Percentiles rank a stretch among this genome's conserved stretches.
These are phyloP conservation scores for Debaryomyces nepalensis DNA, from an alignment of 1,139 yeast genomes.

Conservation along the genomic window DNA sequence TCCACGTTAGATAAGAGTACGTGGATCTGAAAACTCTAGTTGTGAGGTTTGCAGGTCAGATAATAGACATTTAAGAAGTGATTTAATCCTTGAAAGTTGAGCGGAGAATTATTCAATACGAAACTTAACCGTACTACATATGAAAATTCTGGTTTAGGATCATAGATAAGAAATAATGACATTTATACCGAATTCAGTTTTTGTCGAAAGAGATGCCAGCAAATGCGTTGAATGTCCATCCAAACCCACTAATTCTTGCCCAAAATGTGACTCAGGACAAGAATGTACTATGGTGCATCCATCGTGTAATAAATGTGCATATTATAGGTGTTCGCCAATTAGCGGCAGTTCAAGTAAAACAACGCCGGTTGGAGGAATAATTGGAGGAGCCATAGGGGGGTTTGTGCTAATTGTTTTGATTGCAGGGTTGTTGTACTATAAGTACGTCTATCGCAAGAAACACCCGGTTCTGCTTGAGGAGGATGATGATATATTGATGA, in stretches of 20 bases:
- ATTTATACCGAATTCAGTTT: slow-evolving; percentile 3
- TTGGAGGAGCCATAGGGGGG: slow-evolving; percentile 68
- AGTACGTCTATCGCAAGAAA: slow-evolving; percentile 34
- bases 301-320: slow-evolving; percentile 62
- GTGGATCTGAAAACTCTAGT: slow-evolving; percentile 2
- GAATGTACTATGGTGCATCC: slow-evolving; percentile 56
- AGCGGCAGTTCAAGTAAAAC: slow-evolving; percentile 17
- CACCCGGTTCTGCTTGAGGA: slow-evolving; percentile 29
- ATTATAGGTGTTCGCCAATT: slow-evolving; percentile 50
- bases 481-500: slow-evolving; percentile 29
- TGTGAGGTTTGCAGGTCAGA: not conserved
- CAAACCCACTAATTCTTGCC: slow-evolving; percentile 46
- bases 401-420: slow-evolving; percentile 42
- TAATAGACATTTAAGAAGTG: not conserved
- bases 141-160: not conserved
- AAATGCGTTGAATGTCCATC: slow-evolving; percentile 58
- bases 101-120: not conserved
- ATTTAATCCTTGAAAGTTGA: not conserved
- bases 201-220: slow-evolving; percentile 20
- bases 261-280: slow-evolving; percentile 56
- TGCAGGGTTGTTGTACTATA: slow-evolving; percentile 40
- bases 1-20: slow-evolving; percentile 8
- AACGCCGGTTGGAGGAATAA: slow-evolving; percentile 57
- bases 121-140: too few species aligned
- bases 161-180: slow-evolving; percentile 4